Evolutionary conservation across 169 alveolate genomes (phyloP), one percentile per base, ranked within the genome.

Genomic region (Prorocentrum cordatum): DNA sequence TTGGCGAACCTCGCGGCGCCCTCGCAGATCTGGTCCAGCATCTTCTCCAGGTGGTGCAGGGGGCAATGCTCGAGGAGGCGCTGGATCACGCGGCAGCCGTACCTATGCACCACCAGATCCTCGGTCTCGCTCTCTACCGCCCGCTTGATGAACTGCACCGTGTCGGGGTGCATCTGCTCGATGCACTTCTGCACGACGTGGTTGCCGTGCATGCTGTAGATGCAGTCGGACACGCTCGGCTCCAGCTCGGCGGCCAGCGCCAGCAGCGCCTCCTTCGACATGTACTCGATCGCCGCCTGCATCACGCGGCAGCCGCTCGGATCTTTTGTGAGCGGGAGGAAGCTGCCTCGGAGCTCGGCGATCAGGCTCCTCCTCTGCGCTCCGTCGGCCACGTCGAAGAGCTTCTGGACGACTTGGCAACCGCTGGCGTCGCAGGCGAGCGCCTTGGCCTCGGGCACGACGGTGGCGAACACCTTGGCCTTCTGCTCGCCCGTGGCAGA

Each of bases 31-130:
- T 54, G 27, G 70, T 73, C 71, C 54, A 73, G 64, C 85, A 73
- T 73, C 70, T 73, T 70, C 85, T 73, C 22, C 26, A 73, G 85
- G 39, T 92, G 94, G n/a, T 70, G 71, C 6, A 91, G 80, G 22
- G 92, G 92, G 33, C 96, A 94, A 59, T 93, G 92, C 77, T 94
- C 96, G n/a, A 95, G 92, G 36, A 94, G 94, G 68, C 96, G 92
- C 91, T 95, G 95, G 59, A 95, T 92, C 2, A 95, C 96, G 36
- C 96, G 92, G 68, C 97, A 95, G 45, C 96, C 96, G 92, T 93
- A 95, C 36, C 93, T 77, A 77, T 95, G 96, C 32, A 93, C 92
- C 2, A 70, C 85, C 36, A 73, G 70, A n/a, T n/a, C n/a, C n/a
- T n/a, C n/a, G n/a, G n/a, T n/a, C n/a, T n/a, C n/a, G n/a, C n/a